A percentile compares a stretch with the other conserved stretches of the same genome.
Conservation (phyloP, 805 yeast genomes). For the Spathaspora gorwiae region DNA sequence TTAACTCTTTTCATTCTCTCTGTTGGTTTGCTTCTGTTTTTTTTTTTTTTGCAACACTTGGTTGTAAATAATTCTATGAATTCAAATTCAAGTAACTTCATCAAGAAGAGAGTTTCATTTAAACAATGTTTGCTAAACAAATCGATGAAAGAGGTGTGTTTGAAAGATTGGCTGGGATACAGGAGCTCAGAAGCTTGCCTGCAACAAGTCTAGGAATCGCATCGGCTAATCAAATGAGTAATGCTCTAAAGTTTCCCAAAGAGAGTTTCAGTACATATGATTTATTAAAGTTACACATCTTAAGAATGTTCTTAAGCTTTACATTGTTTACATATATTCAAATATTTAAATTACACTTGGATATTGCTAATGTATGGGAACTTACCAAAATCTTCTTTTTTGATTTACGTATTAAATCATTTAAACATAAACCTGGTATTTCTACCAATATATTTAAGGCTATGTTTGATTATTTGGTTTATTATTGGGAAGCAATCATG, state of each 20-base stretch:
- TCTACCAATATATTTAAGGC: constrained; percentile 4
- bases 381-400: constrained; percentile 3
- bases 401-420: constrained; percentile 5
- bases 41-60: constrained; percentile 1
- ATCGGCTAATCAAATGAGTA: constrained; percentile 6
- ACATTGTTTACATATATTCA: constrained; percentile 4
- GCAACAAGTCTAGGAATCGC: constrained; percentile 11
- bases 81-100: not conserved
- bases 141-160: not conserved
- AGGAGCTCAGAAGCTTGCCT: constrained; percentile 8
- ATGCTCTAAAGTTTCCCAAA: constrained; percentile 11
- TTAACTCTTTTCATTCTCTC: not conserved
- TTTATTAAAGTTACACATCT: constrained; percentile 15
- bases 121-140: constrained; percentile 1
- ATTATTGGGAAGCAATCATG: not conserved
- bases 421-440: constrained; percentile 5
- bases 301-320: constrained; percentile 10
- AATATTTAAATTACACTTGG: not conserved
- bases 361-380: constrained; percentile 1
- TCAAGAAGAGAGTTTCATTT: not conserved
- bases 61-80: not conserved
- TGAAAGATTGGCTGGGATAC: constrained; percentile 1
- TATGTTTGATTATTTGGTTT: not conserved
- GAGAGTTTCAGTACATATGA: constrained; percentile 13
- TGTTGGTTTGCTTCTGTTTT: not conserved